Evolutionary conservation across 2,329 filamentous ascomycete genomes (phyloP).

Genomic region (Parastagonospora nodorum): DNA sequence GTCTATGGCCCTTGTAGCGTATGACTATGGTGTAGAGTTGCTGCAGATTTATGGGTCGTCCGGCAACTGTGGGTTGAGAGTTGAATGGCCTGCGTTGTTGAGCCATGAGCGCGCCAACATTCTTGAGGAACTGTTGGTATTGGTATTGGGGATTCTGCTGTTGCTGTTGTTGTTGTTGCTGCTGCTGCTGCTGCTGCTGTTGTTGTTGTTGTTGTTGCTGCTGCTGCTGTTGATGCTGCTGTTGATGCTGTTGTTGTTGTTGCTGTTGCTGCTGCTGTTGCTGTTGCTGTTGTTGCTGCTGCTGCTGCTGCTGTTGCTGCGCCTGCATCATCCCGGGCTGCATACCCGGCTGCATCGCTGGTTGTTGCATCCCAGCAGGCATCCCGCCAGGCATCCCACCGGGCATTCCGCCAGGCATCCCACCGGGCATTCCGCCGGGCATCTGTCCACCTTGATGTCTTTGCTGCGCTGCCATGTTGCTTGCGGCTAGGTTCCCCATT

Average conservation of each 20-base stretch:
- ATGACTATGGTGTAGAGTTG: conserved; percentile 78
- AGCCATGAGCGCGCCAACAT: conserved; percentile 77
- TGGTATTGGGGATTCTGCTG: conserved; percentile 28
- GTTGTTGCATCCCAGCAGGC: not conserved
- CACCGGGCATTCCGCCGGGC: conserved; percentile 34
- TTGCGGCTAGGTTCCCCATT: conserved; percentile 50
- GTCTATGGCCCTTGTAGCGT: conserved; percentile 77
- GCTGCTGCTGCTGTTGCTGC: conserved; percentile 26
- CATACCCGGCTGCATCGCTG: conserved; percentile 30
- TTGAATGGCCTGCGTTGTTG: conserved; percentile 76
- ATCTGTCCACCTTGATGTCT: conserved; percentile 48
- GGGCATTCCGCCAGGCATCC: conserved; percentile 40
- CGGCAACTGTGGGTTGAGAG: conserved; percentile 72
- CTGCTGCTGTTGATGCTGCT: conserved; percentile 26
- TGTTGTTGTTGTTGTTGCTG: conserved; percentile 26
- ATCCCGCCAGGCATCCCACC: not conserved
- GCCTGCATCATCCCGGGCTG: conserved; percentile 36
- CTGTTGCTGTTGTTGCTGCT: conserved; percentile 29
- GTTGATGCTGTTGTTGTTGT: conserved; percentile 27
- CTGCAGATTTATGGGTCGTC: conserved; percentile 74
- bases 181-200: conserved; percentile 29
- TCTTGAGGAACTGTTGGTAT: conserved; percentile 63
- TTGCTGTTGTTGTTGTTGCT: conserved; percentile 25
- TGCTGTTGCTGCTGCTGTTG: conserved; percentile 24
- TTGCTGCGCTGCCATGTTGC: conserved; percentile 47